These are phyloP conservation scores for Trichoderma asperellum DNA, from an alignment of 2,329 filamentous ascomycete species.

Conservation along the genomic window DNA sequence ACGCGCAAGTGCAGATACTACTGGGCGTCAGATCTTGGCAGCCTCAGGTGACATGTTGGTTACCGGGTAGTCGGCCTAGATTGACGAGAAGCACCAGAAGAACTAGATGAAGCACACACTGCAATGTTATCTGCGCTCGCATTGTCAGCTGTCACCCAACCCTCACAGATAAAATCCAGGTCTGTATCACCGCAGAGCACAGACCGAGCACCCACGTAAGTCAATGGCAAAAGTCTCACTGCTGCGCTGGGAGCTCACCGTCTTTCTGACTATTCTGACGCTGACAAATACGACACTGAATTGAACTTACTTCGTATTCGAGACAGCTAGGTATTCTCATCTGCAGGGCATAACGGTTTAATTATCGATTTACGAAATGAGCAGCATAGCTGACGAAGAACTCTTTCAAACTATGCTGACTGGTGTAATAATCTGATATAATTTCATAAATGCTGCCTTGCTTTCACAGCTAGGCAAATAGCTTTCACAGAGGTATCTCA, in stretches of 20 bases:
- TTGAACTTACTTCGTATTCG: background rate
- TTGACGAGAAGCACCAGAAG: background rate
- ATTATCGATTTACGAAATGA: background rate
- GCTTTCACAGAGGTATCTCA: background rate
- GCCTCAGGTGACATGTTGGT: background rate
- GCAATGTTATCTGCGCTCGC: background rate
- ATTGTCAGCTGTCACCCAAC: background rate
- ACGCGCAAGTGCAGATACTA: background rate
- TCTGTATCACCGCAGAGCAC: background rate
- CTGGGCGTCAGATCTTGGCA: background rate
- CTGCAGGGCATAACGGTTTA: background rate
- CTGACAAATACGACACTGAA: constrained; percentile 8
- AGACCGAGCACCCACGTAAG: too few species aligned
- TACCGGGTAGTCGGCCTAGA: background rate
- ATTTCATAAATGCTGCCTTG: background rate
- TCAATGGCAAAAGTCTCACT: background rate
- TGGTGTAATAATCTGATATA: background rate
- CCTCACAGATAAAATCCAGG: background rate
- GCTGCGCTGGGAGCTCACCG: background rate
- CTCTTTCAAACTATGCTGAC: background rate
- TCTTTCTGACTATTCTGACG: constrained; percentile 10
- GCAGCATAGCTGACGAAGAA: background rate
- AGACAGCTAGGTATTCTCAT: background rate
- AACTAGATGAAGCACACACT: background rate
- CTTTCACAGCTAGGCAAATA: background rate